phyloP scores from a whole-genome alignment of 176 grass and related monocot genomes.

The Thinopyrum elongatum region DNA sequence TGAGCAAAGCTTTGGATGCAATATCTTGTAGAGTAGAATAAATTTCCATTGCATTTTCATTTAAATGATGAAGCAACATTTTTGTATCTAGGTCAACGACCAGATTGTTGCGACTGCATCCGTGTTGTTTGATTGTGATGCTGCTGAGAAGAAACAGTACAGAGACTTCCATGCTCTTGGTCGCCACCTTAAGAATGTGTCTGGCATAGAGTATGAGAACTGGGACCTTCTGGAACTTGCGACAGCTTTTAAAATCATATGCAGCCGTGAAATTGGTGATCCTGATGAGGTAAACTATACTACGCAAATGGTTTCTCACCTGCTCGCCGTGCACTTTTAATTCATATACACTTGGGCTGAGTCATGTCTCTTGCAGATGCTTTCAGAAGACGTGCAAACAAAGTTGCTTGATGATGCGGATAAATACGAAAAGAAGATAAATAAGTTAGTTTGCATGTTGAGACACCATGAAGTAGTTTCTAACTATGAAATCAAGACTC shows the following conservation, averaged over 20 bases:
- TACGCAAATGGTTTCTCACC: neutral
- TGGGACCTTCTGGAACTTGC: neutral
- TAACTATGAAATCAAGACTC: neutral
- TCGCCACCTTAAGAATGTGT: neutral
- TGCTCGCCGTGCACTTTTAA: neutral
- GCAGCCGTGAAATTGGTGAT: neutral
- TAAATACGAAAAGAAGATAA: neutral
- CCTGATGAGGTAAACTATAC: slow-evolving; percentile 13
- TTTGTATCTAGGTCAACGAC: slow-evolving; percentile 11
- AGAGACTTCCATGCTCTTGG: neutral
- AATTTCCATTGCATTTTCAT: neutral
- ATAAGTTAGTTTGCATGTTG: neutral
- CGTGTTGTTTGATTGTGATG: neutral
- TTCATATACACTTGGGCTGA: neutral
- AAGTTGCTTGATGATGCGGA: slow-evolving; percentile 20
- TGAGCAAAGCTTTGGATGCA: neutral
- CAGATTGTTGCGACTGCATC: neutral
- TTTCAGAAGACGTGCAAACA: neutral
- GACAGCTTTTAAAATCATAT: slow-evolving; percentile 20
- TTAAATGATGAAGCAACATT: neutral
- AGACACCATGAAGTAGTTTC: neutral
- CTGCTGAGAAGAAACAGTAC: neutral
- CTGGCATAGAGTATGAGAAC: neutral
- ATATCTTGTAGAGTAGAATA: neutral
- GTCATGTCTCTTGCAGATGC: slow-evolving; percentile 1